Evolutionary conservation across 441 rosid genomes (phyloP).

Genomic region (Rhodomyrtus psidioides): DNA sequence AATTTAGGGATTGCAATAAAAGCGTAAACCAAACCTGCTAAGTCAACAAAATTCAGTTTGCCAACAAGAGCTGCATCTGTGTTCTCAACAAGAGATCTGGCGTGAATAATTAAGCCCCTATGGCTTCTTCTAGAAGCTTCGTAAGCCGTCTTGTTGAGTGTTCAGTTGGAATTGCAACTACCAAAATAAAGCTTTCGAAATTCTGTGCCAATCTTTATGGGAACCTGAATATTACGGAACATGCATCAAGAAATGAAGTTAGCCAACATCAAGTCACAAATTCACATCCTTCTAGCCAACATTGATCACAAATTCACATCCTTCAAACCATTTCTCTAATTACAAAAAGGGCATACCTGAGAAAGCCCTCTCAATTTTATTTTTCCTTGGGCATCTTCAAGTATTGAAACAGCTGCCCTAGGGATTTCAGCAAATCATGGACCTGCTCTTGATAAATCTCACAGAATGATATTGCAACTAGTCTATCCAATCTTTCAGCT

Average conservation of each 20-base stretch:
- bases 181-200: constrained; percentile 35
- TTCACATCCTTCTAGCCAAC: too few relatives aligned
- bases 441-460: too few relatives aligned
- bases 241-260: background rate
- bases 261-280: too few relatives aligned
- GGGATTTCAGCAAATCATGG: too few relatives aligned
- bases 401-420: constrained; percentile 28
- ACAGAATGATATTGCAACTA: too few relatives aligned
- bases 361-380: constrained; percentile 69
- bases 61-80: constrained; percentile 16
- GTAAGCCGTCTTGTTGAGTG: constrained; percentile 14
- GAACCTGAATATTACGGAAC: constrained; percentile 25
- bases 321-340: background rate
- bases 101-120: constrained; percentile 46
- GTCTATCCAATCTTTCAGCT: too few relatives aligned
- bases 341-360: constrained; percentile 33
- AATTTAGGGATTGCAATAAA: background rate
- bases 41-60: constrained; percentile 67
- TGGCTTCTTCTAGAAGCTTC: constrained; percentile 33
- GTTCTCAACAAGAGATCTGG: constrained; percentile 6
- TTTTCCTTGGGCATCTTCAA: constrained; percentile 44
- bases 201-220: constrained; percentile 40
- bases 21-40: constrained; percentile 41
- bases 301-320: background rate
- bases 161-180: constrained; percentile 18